phyloP scores from a whole-genome alignment of 805 yeast species.

The Sugiyamaella lignohabitans region DNA sequence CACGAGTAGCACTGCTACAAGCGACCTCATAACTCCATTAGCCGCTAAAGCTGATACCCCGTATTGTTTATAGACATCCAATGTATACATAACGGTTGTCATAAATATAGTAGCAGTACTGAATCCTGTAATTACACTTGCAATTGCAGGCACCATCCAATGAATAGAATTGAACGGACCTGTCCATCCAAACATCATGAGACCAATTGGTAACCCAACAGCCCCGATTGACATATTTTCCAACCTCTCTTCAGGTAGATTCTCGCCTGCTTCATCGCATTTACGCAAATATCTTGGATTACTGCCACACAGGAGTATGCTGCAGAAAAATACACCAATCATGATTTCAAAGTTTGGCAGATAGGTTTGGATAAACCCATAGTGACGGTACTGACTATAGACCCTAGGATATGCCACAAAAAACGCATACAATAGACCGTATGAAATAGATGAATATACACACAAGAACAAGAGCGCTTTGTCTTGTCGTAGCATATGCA shows the following conservation, averaged over 20 bases:
- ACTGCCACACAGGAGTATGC: background rate
- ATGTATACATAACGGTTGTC: slow-evolving; percentile 4
- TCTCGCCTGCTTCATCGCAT: slow-evolving; percentile 3
- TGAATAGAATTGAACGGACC: slow-evolving; percentile 4
- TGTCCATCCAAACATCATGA: slow-evolving; percentile 16
- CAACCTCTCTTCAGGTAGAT: slow-evolving; percentile 8
- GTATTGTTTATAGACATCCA: slow-evolving; percentile 6
- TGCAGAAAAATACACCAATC: slow-evolving; percentile 4
- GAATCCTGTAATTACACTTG: slow-evolving; percentile 10
- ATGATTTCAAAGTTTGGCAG: slow-evolving; percentile 3
- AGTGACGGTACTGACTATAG: slow-evolving; percentile 4
- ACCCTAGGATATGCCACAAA: slow-evolving; percentile 7
- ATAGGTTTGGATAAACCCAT: slow-evolving; percentile 6
- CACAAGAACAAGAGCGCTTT: slow-evolving; percentile 7
- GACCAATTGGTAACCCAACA: slow-evolving; percentile 12
- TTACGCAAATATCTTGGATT: slow-evolving; percentile 2
- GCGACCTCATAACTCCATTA: slow-evolving; percentile 4
- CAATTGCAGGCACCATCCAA: slow-evolving; percentile 10
- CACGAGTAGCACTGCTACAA: slow-evolving; percentile 4
- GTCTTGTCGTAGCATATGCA: slow-evolving; percentile 3
- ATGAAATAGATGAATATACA: slow-evolving; percentile 3
- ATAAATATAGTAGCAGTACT: slow-evolving; percentile 10
- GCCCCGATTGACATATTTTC: slow-evolving; percentile 6
- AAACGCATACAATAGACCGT: slow-evolving; percentile 6
- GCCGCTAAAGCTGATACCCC: slow-evolving; percentile 10